Base-by-base conservation (phyloP, 257 asterid species). In the Coffea canephora region DNA sequence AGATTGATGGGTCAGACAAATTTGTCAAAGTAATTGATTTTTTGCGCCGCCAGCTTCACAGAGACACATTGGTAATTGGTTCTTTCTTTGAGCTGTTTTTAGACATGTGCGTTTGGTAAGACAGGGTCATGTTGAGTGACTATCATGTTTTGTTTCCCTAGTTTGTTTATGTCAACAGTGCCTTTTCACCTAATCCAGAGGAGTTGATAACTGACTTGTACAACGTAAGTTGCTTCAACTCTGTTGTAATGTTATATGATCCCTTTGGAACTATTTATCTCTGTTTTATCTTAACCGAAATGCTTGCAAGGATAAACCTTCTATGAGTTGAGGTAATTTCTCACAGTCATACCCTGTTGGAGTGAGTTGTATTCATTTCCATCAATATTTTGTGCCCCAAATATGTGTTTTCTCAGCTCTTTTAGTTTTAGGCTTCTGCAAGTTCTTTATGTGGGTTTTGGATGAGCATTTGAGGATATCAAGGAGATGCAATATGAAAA, bases 111-210 rank as follows among this genome's bases (percentile, higher is more conserved):
- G 49, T 52, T 18, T 27, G 70, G 11, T 62, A 46, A 68, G 64
- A 71, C 25, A 3, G 65, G 13, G 23, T 54, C 62, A 21, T 8
- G 31, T 59, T 21, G 39, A 77, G 78, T 75, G 69, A 69, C 81
- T 84, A 71, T 83, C 49, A 48, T 79, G 45, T 75, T 31, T 43
- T 77, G 71, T 66, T 78, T 43, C 69, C 57, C 69, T 82, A 92
- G 99, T 95, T 95, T 91, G 99, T 95, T 71, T 94, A 96, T 80
- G 96, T 94, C 78, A 96, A 96, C 94, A 94, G 99, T 70, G 97
- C 97, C 76, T 94, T 96, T 89, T 94, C 97, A 12, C 99, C 99
- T 48, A 92, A 91, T 87, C 96, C 99, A 11, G 99, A 96, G 85
- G 97, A 96, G 88, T 79, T 91, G 88, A 88, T 96, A 41, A 77